Evolutionary conservation across 768 basidiomycete genomes (phyloP), one percentile per base, ranked within the genome.

Genomic region (Butyriboletus loyo): DNA sequence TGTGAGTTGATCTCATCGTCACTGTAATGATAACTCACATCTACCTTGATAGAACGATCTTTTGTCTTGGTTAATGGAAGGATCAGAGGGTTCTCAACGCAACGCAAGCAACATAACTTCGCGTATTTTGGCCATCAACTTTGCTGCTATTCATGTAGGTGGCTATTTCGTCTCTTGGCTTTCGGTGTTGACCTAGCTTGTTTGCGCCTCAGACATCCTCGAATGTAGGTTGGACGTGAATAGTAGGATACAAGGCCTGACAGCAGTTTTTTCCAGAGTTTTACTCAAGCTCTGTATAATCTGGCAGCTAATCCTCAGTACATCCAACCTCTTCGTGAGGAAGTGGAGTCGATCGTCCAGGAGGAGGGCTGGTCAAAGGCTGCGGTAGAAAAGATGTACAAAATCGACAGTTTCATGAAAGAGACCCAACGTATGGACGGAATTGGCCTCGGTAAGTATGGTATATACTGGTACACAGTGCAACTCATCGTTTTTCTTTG

Each of bases 11-110:
- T 21, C n/a, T n/a, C 5, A 9, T 27, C 19, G 2, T 43, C 14
- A 4, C 17, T 10, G 19, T 31, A 6, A n/a, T 13, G 2, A 28
- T 8, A 30, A 10, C 40, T 53, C 25, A 47, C 28, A 6, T 4
- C 19, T 41, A 51, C 24, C 9, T 8, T 25, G 4, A 3, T 44
- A 72, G 73, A 62, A 64, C 27, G 72, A 75, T 48, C 40, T 73
- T 40, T 49, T 74, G 11, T 52, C 56, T 4, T 75, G 73, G 71
- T 24, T 72, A 9, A 58, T 73, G 27, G 64, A 67, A 10, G 64
- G 57, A 7, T 63, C 65, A 1, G 32, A 54, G 1, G 51, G 53
- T 31, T 24, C 55, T 30, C 50, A 66, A 22, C n/a, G 50, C 28
- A 22, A 59, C 5, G n/a, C 48, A 5, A 41, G 50, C 19, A 22